phyloP scores from a whole-genome alignment of 306 rosid species.

The Dalbergia cultrata region DNA sequence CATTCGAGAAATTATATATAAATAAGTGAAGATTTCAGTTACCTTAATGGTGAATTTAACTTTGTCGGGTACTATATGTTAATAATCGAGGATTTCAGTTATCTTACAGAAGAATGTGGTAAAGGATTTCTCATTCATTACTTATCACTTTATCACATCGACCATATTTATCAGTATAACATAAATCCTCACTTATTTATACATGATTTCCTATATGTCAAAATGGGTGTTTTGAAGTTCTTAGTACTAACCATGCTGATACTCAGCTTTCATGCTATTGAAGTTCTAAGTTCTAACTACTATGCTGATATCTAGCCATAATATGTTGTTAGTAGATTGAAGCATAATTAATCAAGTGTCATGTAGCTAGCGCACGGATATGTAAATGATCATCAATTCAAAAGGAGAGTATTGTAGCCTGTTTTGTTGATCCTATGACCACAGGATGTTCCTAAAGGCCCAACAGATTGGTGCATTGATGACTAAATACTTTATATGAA shows the following conservation, averaged over 20 bases:
- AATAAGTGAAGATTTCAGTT: not conserved
- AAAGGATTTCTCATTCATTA: not conserved
- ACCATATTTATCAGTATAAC: not conserved
- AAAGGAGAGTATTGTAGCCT: too few species aligned
- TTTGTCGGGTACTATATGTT: too few species aligned
- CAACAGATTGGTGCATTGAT: too few species aligned
- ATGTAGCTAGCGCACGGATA: slow-evolving; percentile 36
- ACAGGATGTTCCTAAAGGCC: too few species aligned
- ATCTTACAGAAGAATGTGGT: not conserved
- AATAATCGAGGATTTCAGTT: not conserved
- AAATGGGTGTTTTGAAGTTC: too few species aligned
- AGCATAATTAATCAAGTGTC: slow-evolving; percentile 16
- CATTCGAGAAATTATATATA: not conserved
- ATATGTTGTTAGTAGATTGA: slow-evolving; percentile 53
- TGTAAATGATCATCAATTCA: too few species aligned
- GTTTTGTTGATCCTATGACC: too few species aligned
- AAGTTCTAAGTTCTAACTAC: too few species aligned
- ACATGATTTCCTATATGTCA: too few species aligned
- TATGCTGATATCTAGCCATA: slow-evolving; percentile 42
- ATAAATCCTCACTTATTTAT: too few species aligned
- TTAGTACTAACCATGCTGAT: too few species aligned
- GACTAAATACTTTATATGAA: too few species aligned
- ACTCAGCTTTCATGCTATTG: slow-evolving; percentile 33
- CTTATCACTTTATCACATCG: not conserved
- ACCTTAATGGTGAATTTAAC: not conserved